Evolutionary conservation across 2,329 filamentous ascomycete species (phyloP).

Genomic region (Fusarium sp.): DNA sequence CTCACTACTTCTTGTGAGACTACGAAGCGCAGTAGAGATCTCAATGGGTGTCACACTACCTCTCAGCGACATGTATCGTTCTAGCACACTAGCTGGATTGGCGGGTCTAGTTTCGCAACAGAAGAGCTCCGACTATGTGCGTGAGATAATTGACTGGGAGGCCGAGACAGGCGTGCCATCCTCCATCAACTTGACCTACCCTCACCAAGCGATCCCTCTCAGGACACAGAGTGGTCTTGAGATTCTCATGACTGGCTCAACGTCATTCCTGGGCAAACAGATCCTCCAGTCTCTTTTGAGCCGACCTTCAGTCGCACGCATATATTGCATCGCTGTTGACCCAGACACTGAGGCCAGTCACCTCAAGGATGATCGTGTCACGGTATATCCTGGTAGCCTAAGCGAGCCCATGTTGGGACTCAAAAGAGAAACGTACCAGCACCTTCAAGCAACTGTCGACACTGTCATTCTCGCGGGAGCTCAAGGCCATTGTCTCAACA

Average conservation of each 20-base stretch:
- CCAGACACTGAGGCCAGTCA: not conserved
- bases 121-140: not conserved
- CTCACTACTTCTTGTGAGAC: not conserved
- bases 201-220: fast-evolving
- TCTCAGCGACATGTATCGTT: not conserved
- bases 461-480: not conserved
- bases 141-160: not conserved
- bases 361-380: not conserved
- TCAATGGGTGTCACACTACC: not conserved
- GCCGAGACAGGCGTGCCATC: not conserved
- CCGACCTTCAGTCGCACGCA: not conserved
- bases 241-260: not conserved
- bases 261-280: not conserved
- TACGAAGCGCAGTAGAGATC: not conserved
- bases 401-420: not conserved
- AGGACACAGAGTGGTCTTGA: not conserved
- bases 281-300: not conserved
- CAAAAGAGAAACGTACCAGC: not conserved
- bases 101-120: not conserved
- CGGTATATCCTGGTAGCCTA: not conserved
- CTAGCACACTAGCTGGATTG: not conserved
- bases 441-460: not conserved
- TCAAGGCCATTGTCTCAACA: not conserved
- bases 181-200: not conserved
- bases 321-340: not conserved